A percentile compares a stretch with the other conserved stretches of the same genome.
phyloP scores from a whole-genome alignment of 83 land plant species.

The Thuja plicata region DNA sequence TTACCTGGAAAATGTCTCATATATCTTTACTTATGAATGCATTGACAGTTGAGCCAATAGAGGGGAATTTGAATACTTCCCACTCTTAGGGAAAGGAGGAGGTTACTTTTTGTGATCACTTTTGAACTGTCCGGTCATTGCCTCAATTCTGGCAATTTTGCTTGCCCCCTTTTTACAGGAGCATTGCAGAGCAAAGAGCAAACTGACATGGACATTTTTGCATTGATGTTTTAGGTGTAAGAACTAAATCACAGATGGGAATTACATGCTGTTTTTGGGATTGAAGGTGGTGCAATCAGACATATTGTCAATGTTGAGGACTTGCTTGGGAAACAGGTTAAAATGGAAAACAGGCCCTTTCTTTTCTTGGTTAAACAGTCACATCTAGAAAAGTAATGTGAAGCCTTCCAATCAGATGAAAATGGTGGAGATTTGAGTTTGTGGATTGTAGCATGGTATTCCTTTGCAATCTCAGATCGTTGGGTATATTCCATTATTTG shows the following conservation, averaged over 20 bases:
- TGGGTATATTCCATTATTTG: background rate
- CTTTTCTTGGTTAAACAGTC: background rate
- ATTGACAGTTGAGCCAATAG: conserved; percentile 3
- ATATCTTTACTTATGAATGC: conserved; percentile 1
- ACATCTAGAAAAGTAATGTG: conserved; percentile 4
- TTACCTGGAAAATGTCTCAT: background rate
- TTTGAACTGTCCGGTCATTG: background rate
- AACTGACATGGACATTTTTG: conserved; percentile 7
- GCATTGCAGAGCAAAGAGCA: conserved; percentile 18
- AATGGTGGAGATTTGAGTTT: conserved; percentile 9
- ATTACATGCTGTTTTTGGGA: background rate
- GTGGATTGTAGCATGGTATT: conserved; percentile 1
- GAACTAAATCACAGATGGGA: conserved; percentile 8
- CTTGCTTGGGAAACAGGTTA: background rate
- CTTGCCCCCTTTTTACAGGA: conserved; percentile 11
- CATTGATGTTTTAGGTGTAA: conserved; percentile 10
- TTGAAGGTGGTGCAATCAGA: conserved; percentile 5
- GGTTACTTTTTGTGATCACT: background rate
- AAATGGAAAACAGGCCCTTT: background rate
- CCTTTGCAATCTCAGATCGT: conserved; percentile 12
- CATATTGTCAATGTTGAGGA: conserved; percentile 7
- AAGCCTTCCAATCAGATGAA: conserved; percentile 6
- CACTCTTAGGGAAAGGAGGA: conserved; percentile 10
- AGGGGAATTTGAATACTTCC: background rate
- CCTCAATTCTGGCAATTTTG: conserved; percentile 10